These are phyloP conservation scores for Xerocomus minutiporus DNA, from an alignment of 1,284 basidiomycete species.

Conservation along the genomic window DNA sequence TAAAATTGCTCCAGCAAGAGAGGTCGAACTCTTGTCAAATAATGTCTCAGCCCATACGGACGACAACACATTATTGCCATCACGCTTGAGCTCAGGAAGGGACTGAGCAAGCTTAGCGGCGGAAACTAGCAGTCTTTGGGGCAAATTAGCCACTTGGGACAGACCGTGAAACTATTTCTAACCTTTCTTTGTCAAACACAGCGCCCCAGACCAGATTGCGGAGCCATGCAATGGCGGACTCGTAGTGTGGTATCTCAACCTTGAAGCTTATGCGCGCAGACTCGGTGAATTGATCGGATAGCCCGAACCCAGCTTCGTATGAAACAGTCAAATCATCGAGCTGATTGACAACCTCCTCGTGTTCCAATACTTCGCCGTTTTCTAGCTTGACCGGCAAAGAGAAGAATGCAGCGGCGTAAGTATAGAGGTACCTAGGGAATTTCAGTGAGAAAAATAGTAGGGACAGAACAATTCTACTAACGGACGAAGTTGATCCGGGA, in stretches of 20 bases:
- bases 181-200: constrained; percentile 84
- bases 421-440: constrained; percentile 61
- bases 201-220: constrained; percentile 83
- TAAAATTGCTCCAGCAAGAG: constrained; percentile 68
- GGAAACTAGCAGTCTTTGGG: constrained; percentile 71
- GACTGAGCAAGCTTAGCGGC: constrained; percentile 89
- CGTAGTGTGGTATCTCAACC: constrained; percentile 80
- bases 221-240: constrained; percentile 82
- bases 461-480: constrained; percentile 38
- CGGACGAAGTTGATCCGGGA: constrained; percentile 75
- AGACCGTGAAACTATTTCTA: constrained; percentile 15
- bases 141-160: constrained; percentile 8
- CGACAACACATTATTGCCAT: constrained; percentile 77
- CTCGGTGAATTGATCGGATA: constrained; percentile 70
- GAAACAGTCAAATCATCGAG: constrained; percentile 91
- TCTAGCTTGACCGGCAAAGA: constrained; percentile 77
- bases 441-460: constrained; percentile 4
- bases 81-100: constrained; percentile 90
- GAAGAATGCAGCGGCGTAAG: constrained; percentile 88
- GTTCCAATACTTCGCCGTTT: constrained; percentile 66
- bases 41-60: constrained; percentile 71
- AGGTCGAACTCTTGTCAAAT: constrained; percentile 71
- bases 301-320: constrained; percentile 77
- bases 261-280: constrained; percentile 75
- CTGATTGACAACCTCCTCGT: constrained; percentile 89